Evolutionary conservation across 2,329 filamentous ascomycete species (phyloP), one percentile per base, ranked within the genome.

Genomic region (Talaromyces sp.): DNA sequence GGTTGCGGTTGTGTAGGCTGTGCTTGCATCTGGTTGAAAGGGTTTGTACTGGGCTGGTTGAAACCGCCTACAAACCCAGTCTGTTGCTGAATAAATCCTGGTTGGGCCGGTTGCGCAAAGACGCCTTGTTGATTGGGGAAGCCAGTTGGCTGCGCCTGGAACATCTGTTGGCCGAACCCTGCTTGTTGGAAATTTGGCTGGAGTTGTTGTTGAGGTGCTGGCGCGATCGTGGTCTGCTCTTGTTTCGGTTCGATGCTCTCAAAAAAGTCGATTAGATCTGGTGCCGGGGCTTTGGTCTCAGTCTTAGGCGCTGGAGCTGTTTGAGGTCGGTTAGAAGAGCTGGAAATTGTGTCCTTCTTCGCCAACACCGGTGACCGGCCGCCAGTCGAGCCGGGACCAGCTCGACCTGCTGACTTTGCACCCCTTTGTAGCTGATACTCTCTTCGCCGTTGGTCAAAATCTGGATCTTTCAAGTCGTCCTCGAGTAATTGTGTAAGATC

Each of bases 191-290:
- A 60, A 33, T 43, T 46, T 21, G 13, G 45, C 45, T 55, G 57
- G 21, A 33, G 41, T n/a, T 48, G 51, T 51, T 74, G 74, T 60
- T 69, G 70, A 60, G 70, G 68, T 62, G 72, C 73, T 35, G 65
- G 68, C 50, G 72, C 77, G 56, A 71, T 62, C 65, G 73, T 66
- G 79, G 74, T 60, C 64, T 77, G 68, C 58, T 71, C 66, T 57
- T 65, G 91, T 63, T 92, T 91, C 69, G 91, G 86, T 68, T 97
- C 92, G 67, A 96, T 96, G 5, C 91, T 92, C 68, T 88, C 93
- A 72, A 96, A 96, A 75, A 96, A 97, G 77, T 93, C 94, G 69
- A 96, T 97, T 61, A 95, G 80, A 77, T 95, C 89, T 28, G 87
- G 85, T 3, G 75, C 72, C 8, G 75, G 70, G 10, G 71, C 67